Evolutionary conservation across 306 rosid genomes (phyloP).

Genomic region (Vicia faba): DNA sequence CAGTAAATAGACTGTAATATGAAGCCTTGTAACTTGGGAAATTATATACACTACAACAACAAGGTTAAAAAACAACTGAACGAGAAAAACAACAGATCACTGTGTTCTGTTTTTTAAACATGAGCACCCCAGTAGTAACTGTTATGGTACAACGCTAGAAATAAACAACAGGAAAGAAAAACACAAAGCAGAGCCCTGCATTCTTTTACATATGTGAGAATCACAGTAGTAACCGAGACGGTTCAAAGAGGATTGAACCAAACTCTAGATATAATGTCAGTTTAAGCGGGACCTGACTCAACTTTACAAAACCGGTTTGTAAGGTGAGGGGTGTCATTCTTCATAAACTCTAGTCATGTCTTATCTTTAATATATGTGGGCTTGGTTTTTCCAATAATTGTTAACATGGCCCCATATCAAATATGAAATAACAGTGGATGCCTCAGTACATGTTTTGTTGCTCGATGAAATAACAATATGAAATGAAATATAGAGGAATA

Average conservation of each 20-base stretch:
- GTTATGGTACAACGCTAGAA: neutral
- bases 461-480: conserved; percentile 16
- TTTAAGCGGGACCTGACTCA: too few species aligned
- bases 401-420: conserved; percentile 9
- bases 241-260: too few species aligned
- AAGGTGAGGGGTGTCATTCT: too few species aligned
- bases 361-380: too few species aligned
- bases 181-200: conserved; percentile 6
- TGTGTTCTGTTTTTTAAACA: neutral
- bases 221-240: conserved; percentile 20
- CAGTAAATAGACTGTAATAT: neutral
- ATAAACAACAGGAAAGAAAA: conserved; percentile 1
- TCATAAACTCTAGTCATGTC: too few species aligned
- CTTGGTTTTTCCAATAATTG: neutral
- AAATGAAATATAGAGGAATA: conserved; percentile 35
- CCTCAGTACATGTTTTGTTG: conserved; percentile 10
- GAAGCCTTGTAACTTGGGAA: neutral
- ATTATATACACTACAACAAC: neutral
- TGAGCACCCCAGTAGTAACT: conserved; percentile 12
- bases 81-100: conserved; percentile 9
- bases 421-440: too few species aligned
- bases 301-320: too few species aligned
- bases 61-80: neutral
- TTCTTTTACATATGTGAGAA: conserved; percentile 20
- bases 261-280: too few species aligned